A percentile compares a stretch with the other conserved stretches of the same genome.
These are phyloP conservation scores for Stephanodiscus triporus DNA, from an alignment of 108 stramenopile genomes.

Conservation along the genomic window DNA sequence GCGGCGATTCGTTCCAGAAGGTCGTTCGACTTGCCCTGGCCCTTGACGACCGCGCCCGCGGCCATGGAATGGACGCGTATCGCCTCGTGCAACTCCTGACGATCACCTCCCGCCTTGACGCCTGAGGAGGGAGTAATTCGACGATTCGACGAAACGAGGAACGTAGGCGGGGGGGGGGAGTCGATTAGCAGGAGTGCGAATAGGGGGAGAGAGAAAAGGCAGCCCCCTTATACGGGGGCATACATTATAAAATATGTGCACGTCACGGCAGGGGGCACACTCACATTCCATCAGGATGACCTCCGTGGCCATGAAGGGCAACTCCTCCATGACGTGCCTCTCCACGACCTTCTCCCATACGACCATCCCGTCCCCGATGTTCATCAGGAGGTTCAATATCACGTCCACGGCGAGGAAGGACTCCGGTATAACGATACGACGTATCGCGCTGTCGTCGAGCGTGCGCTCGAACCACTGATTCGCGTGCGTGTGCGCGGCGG, in stretches of 20 bases:
- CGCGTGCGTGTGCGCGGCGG: conserved; percentile 94
- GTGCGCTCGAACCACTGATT: conserved; percentile 99
- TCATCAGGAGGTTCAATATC: conserved; percentile 88
- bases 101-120: conserved; percentile 97
- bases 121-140: conserved; percentile 35
- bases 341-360: conserved; percentile 98
- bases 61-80: conserved; percentile 98
- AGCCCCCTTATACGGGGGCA: no score
- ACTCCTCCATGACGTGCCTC: conserved; percentile 94
- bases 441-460: conserved; percentile 98
- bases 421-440: conserved; percentile 96
- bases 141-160: no score
- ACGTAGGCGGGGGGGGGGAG: no score
- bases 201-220: no score
- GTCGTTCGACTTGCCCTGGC: conserved; percentile 97
- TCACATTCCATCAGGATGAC: conserved; percentile 98
- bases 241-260: no score
- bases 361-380: conserved; percentile 96
- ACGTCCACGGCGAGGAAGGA: conserved; percentile 96
- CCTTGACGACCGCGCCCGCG: conserved; percentile 97
- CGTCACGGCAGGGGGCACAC: conserved; percentile 36
- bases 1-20: conserved; percentile 92
- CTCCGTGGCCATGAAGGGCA: conserved; percentile 99
- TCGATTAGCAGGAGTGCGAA: no score
- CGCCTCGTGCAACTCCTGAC: conserved; percentile 97